Percentiles rank a stretch among this genome's conserved stretches.
These are phyloP conservation scores for Chenopodium quinoa DNA, from an alignment of 148 eudicot species.

Conservation along the genomic window DNA sequence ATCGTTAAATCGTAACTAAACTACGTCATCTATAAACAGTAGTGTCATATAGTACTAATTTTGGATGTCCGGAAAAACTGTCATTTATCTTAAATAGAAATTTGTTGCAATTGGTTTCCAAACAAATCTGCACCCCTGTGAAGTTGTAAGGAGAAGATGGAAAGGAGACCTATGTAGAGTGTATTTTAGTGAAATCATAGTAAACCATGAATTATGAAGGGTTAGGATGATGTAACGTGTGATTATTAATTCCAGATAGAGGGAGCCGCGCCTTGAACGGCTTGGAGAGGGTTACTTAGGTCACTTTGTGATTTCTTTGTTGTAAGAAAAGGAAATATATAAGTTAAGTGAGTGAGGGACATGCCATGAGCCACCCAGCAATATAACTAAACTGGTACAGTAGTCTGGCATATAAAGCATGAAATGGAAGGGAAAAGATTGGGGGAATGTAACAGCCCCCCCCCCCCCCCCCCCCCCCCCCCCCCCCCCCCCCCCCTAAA, in stretches of 20 bases:
- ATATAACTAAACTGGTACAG: conserved; percentile 26
- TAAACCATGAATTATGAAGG: too few species aligned
- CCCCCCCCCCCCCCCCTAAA: conserved; percentile 35
- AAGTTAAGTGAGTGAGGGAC: conserved; percentile 30
- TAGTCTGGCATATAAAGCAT: conserved; percentile 35
- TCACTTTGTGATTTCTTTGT: conserved; percentile 39
- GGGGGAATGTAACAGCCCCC: conserved; percentile 38
- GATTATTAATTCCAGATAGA: background rate
- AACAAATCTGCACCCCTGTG: background rate
- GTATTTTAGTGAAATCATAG: background rate
- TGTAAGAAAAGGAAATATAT: conserved; percentile 39
- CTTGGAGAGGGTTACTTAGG: conserved; percentile 18
- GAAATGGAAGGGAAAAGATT: conserved; percentile 35
- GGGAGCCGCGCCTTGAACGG: background rate
- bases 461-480: conserved; percentile 24
- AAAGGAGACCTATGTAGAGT: background rate
- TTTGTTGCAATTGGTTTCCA: background rate
- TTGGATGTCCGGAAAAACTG: background rate
- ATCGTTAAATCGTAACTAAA: conserved; percentile 13
- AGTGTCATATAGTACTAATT: background rate
- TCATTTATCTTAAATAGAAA: background rate
- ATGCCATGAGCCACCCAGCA: conserved; percentile 30
- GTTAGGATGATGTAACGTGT: background rate
- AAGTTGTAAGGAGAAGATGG: background rate
- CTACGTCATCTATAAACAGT: background rate